phyloP scores from a whole-genome alignment of 2,329 filamentous ascomycete genomes.

The Microcyclosporella mali region DNA sequence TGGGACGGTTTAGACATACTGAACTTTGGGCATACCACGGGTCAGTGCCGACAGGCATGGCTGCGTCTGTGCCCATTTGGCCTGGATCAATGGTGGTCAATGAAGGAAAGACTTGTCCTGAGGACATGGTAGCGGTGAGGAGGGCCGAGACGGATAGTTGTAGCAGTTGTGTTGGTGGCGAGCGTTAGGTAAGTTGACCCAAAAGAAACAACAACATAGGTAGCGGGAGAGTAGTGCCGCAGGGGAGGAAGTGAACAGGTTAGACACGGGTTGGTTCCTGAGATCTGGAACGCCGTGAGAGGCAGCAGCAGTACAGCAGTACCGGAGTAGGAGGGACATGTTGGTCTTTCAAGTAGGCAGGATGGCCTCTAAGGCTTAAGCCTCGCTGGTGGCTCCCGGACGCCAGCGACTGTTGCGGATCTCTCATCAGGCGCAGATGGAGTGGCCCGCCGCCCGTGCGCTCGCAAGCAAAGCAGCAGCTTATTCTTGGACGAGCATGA shows the following conservation, averaged over 20 bases:
- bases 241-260: constrained; percentile 6
- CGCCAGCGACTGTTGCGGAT: not conserved
- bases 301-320: not conserved
- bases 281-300: constrained; percentile 12
- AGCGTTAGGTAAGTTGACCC: too few relatives aligned
- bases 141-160: constrained; percentile 20
- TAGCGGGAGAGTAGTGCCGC: constrained; percentile 20
- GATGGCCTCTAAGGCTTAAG: constrained; percentile 10
- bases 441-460: not conserved
- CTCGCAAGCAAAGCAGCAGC: constrained; percentile 5
- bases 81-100: constrained; percentile 25
- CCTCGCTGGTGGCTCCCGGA: not conserved
- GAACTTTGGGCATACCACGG: constrained; percentile 29
- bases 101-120: constrained; percentile 24
- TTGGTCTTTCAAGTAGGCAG: constrained; percentile 20
- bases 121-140: constrained; percentile 22
- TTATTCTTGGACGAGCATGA: constrained; percentile 24
- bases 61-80: constrained; percentile 24
- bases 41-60: constrained; percentile 16
- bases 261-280: constrained; percentile 9
- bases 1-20: constrained; percentile 20
- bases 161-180: not conserved
- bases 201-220: constrained; percentile 15
- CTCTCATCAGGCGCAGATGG: not conserved
- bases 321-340: not conserved